Conservation (phyloP, 2,329 filamentous ascomycete species). For the Stachybotrys chlorohalonatus region DNA sequence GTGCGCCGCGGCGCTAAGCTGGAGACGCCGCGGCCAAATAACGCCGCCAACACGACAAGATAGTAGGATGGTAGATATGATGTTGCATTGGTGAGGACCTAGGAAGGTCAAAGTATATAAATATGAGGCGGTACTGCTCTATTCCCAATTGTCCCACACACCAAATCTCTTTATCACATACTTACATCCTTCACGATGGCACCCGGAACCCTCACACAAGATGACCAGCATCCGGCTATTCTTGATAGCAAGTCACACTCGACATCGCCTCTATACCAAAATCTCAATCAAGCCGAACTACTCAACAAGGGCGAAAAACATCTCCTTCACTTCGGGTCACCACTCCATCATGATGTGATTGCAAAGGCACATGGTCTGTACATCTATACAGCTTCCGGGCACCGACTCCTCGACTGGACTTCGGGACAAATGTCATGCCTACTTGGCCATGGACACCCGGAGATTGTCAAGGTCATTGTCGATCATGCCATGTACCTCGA, state of each 20-base stretch:
- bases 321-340: constrained; percentile 15
- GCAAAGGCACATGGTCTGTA: constrained; percentile 31
- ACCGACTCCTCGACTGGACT: constrained; percentile 47
- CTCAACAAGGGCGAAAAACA: constrained; percentile 11
- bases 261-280: constrained; percentile 10
- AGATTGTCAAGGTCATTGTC: constrained; percentile 44
- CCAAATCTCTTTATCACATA: neutral
- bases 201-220: constrained; percentile 8
- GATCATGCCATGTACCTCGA: constrained; percentile 42
- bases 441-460: constrained; percentile 47
- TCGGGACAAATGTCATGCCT: constrained; percentile 53
- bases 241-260: neutral
- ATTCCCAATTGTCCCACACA: neutral
- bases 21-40: neutral
- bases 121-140: neutral
- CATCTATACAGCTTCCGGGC: constrained; percentile 34
- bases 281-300: constrained; percentile 11
- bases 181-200: constrained; percentile 8
- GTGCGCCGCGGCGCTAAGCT: neutral
- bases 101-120: neutral
- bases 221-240: neutral
- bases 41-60: neutral
- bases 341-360: constrained; percentile 26
- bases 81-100: too few species aligned
- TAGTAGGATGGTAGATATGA: neutral